phyloP scores from a whole-genome alignment of 306 rosid genomes.

The Malus fusca region DNA sequence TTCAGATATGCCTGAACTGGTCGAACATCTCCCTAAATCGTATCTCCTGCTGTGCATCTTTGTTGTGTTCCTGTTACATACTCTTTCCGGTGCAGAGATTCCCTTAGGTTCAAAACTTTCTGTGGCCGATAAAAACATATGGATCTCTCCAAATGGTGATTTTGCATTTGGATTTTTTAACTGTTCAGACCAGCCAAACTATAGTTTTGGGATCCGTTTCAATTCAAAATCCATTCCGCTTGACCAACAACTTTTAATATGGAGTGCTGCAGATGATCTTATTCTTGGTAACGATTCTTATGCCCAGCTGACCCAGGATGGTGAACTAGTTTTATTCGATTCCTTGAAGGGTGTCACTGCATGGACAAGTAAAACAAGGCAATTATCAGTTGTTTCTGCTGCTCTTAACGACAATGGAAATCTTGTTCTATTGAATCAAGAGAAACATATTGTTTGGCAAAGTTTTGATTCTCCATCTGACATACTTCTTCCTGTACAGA shows the following conservation, averaged over 20 bases:
- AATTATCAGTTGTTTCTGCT: constrained; percentile 43
- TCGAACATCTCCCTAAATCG: constrained; percentile 22
- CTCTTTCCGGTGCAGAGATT: constrained; percentile 36
- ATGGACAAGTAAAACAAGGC: constrained; percentile 53
- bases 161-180: constrained; percentile 66
- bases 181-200: constrained; percentile 42
- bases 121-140: constrained; percentile 33
- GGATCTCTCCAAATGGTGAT: constrained; percentile 71
- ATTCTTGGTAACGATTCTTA: constrained; percentile 51
- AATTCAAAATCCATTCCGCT: constrained; percentile 48
- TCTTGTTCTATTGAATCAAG: constrained; percentile 49
- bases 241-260: constrained; percentile 44
- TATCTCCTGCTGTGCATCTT: constrained; percentile 30
- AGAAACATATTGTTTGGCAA: constrained; percentile 50
- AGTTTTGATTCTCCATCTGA: constrained; percentile 68
- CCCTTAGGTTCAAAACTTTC: constrained; percentile 64
- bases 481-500: constrained; percentile 78
- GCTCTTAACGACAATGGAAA: constrained; percentile 58
- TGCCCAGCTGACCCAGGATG: constrained; percentile 44
- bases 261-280: constrained; percentile 59
- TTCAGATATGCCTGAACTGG: constrained; percentile 47
- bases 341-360: constrained; percentile 20
- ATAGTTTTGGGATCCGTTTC: constrained; percentile 58
- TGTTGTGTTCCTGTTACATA: constrained; percentile 34
- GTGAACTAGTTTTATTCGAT: constrained; percentile 60